Percentiles rank a stretch among this genome's conserved stretches.
phyloP scores from a whole-genome alignment of 2,329 filamentous ascomycete genomes.

The Exophiala xenobiotica region DNA sequence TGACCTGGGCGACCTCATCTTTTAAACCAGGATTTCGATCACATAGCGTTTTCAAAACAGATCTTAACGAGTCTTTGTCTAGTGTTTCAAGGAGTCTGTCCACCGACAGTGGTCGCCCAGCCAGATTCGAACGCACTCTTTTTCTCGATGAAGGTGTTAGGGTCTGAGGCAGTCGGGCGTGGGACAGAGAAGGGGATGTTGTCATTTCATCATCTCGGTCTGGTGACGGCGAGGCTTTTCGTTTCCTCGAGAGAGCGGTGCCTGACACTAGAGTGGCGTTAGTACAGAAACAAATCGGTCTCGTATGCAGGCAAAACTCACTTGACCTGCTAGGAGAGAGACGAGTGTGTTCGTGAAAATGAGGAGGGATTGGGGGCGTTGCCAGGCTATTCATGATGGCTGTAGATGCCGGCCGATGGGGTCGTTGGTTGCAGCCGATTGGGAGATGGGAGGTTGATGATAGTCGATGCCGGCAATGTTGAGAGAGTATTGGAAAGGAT shows the following conservation, averaged over 20 bases:
- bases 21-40: constrained; percentile 83
- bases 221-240: constrained; percentile 64
- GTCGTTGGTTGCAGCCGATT: constrained; percentile 4
- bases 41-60: constrained; percentile 86
- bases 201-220: constrained; percentile 71
- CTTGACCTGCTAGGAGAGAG: constrained; percentile 61
- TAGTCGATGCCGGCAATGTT: background rate
- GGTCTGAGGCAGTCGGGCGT: constrained; percentile 68
- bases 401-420: constrained; percentile 18
- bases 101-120: constrained; percentile 64
- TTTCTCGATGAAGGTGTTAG: constrained; percentile 69
- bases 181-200: constrained; percentile 80
- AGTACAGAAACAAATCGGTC: constrained; percentile 4
- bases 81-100: constrained; percentile 90
- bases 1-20: constrained; percentile 77
- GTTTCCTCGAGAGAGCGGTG: constrained; percentile 60
- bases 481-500: background rate
- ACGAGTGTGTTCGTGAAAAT: constrained; percentile 61
- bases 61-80: constrained; percentile 77
- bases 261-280: constrained; percentile 32
- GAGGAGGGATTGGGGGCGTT: constrained; percentile 60
- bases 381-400: constrained; percentile 61
- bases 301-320: constrained; percentile 39
- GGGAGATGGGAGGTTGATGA: background rate
- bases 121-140: constrained; percentile 66